phyloP scores from a whole-genome alignment of 352 stramenopile species.

The Phytopythium helicoides region DNA sequence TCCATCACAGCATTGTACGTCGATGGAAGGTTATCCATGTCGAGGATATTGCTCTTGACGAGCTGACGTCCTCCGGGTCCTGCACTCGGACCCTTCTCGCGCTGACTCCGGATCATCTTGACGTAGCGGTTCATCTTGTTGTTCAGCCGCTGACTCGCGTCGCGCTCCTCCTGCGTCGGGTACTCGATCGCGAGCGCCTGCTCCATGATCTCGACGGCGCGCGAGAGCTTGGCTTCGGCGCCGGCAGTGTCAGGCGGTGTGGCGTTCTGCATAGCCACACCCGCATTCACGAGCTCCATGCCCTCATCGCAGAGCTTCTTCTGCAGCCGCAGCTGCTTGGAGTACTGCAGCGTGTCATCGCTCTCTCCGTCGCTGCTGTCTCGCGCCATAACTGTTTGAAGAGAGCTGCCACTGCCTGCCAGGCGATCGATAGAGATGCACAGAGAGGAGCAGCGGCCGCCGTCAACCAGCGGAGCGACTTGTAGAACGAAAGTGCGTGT shows the following conservation, averaged over 20 bases:
- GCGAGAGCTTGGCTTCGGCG: conserved; percentile 62
- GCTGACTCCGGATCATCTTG: conserved; percentile 85
- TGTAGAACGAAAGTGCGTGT: too few relatives aligned
- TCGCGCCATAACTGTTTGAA: conserved; percentile 32
- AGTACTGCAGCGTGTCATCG: conserved; percentile 59
- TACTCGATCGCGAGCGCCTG: conserved; percentile 77
- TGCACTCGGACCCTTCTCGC: conserved; percentile 41
- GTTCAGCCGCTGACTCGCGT: conserved; percentile 65
- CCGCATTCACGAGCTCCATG: conserved; percentile 81
- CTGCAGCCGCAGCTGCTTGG: conserved; percentile 60
- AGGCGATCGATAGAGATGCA: too few relatives aligned
- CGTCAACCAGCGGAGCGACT: too few relatives aligned
- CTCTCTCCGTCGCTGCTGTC: conserved; percentile 50
- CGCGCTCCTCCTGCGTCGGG: conserved; percentile 61
- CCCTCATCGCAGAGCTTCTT: conserved; percentile 78
- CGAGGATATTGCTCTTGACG: conserved; percentile 73
- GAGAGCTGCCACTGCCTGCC: too few relatives aligned
- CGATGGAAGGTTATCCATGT: conserved; percentile 54
- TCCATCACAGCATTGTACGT: conserved; percentile 66
- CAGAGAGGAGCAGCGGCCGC: too few relatives aligned
- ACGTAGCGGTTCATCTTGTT: conserved; percentile 88
- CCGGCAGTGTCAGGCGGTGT: conserved; percentile 44
- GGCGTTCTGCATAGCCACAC: conserved; percentile 78
- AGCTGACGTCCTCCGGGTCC: conserved; percentile 24
- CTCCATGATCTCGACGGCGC: conserved; percentile 77